phyloP scores from a whole-genome alignment of 805 yeast species.

The Candida pseudoglaebosa region DNA sequence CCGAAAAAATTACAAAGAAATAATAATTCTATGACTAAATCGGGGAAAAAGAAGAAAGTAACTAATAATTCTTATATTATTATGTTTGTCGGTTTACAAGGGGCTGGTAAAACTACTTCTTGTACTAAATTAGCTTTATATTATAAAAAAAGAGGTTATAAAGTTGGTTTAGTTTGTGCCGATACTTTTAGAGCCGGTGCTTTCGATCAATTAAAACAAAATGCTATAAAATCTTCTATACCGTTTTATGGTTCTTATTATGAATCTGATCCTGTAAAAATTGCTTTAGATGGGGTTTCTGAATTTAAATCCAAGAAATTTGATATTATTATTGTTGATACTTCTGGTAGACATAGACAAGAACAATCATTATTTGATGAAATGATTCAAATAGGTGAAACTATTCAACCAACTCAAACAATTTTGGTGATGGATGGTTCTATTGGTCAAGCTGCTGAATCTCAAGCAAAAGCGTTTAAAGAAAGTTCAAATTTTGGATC shows the following conservation, averaged over 20 bases:
- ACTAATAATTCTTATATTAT: constrained; percentile 51
- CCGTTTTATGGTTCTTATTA: constrained; percentile 95
- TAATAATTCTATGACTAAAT: constrained; percentile 14
- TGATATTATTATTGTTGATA: constrained; percentile 92
- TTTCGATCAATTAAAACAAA: constrained; percentile 95
- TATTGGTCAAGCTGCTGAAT: constrained; percentile 97
- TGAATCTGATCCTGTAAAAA: constrained; percentile 92
- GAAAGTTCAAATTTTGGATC: constrained; percentile 93
- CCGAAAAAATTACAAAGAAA: constrained; percentile 67
- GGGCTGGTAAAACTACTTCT: constrained; percentile 97
- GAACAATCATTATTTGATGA: constrained; percentile 88
- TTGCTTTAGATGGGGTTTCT: constrained; percentile 86
- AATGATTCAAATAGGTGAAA: constrained; percentile 88
- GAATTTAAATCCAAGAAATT: constrained; percentile 88
- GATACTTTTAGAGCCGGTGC: constrained; percentile 99
- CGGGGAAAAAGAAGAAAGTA: constrained; percentile 24
- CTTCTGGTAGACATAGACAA: constrained; percentile 97
- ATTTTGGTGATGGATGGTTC: constrained; percentile 97
- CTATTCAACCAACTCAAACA: constrained; percentile 90
- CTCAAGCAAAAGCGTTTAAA: constrained; percentile 90
- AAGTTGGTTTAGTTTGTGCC: constrained; percentile 96
- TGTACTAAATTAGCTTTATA: constrained; percentile 96
- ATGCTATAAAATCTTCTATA: constrained; percentile 90
- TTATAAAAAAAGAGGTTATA: constrained; percentile 88
- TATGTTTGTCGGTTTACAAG: constrained; percentile 98